A percentile compares a stretch with the other conserved stretches of the same genome.
Evolutionary conservation across 306 rosid genomes (phyloP).

Genomic region (Corylus americana): DNA sequence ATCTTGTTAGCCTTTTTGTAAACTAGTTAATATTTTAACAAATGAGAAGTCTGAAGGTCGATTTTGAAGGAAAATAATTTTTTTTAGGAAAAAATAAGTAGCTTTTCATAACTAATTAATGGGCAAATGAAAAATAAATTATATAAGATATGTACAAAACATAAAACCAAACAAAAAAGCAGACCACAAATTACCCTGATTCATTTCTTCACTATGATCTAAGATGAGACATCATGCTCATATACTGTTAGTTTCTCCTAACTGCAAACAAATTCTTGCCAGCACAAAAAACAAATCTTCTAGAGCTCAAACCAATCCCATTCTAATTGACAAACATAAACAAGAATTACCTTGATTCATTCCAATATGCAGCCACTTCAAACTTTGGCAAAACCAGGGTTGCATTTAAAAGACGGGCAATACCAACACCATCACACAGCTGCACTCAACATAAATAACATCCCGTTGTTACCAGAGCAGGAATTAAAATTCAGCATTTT

Average conservation of each 20-base stretch:
- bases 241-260: not conserved
- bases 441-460: constrained; percentile 37
- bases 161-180: not conserved
- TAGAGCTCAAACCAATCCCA: not conserved
- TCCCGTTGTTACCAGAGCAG: constrained; percentile 27
- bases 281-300: not conserved
- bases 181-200: not conserved
- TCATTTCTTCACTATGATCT: not conserved
- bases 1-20: not conserved
- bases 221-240: not conserved
- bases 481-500: not conserved
- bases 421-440: constrained; percentile 95
- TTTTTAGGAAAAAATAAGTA: not conserved
- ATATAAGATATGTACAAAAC: not conserved
- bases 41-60: not conserved
- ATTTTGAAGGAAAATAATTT: not conserved
- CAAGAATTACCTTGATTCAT: constrained; percentile 72
- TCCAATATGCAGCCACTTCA: constrained; percentile 95
- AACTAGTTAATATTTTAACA: not conserved
- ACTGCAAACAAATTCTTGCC: not conserved
- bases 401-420: constrained; percentile 81
- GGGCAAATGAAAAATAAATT: not conserved
- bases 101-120: not conserved
- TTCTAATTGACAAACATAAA: not conserved
- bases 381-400: constrained; percentile 86